These are phyloP conservation scores for Arxiozyma slooffiae DNA, from an alignment of 1,139 yeast species.

Conservation along the genomic window DNA sequence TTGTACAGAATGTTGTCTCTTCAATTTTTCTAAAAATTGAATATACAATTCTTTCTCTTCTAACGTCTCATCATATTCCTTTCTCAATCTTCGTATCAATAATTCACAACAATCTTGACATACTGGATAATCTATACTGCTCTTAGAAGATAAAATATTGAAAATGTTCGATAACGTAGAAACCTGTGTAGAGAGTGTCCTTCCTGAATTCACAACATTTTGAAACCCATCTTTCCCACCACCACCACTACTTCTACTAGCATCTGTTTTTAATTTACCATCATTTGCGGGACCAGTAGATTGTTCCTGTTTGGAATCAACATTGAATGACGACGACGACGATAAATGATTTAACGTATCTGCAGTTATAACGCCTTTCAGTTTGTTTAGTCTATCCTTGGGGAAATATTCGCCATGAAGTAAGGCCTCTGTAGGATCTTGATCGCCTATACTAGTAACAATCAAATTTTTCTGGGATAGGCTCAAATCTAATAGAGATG, in stretches of 20 bases:
- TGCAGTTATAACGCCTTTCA: slow-evolving; percentile 22
- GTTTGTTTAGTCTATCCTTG: slow-evolving; percentile 29
- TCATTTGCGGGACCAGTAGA: not conserved
- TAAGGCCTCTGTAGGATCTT: not conserved
- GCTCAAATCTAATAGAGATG: slow-evolving; percentile 43
- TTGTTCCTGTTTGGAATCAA: not conserved
- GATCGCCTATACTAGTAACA: slow-evolving; percentile 16
- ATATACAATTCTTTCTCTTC: slow-evolving; percentile 73
- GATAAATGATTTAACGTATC: slow-evolving; percentile 9
- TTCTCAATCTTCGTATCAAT: slow-evolving; percentile 56
- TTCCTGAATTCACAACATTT: slow-evolving; percentile 4
- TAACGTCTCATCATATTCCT: slow-evolving; percentile 62
- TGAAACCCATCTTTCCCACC: not conserved
- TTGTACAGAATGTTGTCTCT: slow-evolving; percentile 35
- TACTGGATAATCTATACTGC: slow-evolving; percentile 80
- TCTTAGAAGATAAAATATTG: slow-evolving; percentile 55
- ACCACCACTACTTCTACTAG: not conserved
- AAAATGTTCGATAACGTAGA: slow-evolving; percentile 50
- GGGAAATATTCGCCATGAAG: slow-evolving; percentile 15
- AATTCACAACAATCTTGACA: slow-evolving; percentile 75
- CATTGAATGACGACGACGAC: not conserved
- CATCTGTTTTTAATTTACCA: not conserved
- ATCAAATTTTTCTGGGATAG: slow-evolving; percentile 45
- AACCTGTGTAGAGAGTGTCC: slow-evolving; percentile 36
- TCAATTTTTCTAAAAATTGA: slow-evolving; percentile 58